A percentile compares a stretch with the other conserved stretches of the same genome.
Conservation (phyloP, 1,284 basidiomycete species). For the Moesziomyces parantarcticus region DNA sequence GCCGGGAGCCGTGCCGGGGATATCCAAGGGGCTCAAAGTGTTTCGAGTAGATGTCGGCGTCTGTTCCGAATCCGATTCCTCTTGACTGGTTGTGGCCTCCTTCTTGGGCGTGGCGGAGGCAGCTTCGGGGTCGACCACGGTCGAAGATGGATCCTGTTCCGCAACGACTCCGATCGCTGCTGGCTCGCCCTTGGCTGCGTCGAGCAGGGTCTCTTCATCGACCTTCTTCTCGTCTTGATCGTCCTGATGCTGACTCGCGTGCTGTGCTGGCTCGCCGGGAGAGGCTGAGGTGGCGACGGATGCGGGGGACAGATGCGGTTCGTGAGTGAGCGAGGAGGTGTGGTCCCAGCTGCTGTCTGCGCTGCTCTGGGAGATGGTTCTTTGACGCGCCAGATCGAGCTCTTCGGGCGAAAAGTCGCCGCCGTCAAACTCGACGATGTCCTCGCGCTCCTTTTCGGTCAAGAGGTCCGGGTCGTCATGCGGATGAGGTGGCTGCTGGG, state of each 20-base stretch:
- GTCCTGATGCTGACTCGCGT: constrained; percentile 8
- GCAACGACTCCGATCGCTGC: constrained; percentile 33
- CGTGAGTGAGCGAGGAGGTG: constrained; percentile 21
- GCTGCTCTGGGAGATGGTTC: constrained; percentile 35
- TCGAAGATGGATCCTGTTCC: constrained; percentile 19
- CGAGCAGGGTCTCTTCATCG: constrained; percentile 36
- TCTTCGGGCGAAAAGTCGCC: constrained; percentile 47
- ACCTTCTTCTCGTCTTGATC: constrained; percentile 19
- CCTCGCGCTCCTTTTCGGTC: constrained; percentile 47
- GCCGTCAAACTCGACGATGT: constrained; percentile 47
- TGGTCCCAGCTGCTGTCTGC: constrained; percentile 37
- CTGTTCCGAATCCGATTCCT: not conserved
- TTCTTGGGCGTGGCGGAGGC: constrained; percentile 23
- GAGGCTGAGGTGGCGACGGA: constrained; percentile 3
- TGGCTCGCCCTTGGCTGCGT: constrained; percentile 37
- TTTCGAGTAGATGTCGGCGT: constrained; percentile 13
- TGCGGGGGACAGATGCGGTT: constrained; percentile 8
- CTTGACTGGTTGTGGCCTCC: not conserved
- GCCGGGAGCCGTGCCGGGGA: constrained; percentile 7
- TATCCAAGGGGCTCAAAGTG: constrained; percentile 1
- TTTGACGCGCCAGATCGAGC: constrained; percentile 12
- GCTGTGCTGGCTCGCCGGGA: not conserved
- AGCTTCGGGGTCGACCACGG: constrained; percentile 29
- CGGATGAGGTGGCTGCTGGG: constrained; percentile 3
- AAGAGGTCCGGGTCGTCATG: constrained; percentile 40